Evolutionary conservation across 1,139 yeast species (phyloP), one percentile per base, ranked within the genome.

Genomic region (Hanseniaspora gamundiae): DNA sequence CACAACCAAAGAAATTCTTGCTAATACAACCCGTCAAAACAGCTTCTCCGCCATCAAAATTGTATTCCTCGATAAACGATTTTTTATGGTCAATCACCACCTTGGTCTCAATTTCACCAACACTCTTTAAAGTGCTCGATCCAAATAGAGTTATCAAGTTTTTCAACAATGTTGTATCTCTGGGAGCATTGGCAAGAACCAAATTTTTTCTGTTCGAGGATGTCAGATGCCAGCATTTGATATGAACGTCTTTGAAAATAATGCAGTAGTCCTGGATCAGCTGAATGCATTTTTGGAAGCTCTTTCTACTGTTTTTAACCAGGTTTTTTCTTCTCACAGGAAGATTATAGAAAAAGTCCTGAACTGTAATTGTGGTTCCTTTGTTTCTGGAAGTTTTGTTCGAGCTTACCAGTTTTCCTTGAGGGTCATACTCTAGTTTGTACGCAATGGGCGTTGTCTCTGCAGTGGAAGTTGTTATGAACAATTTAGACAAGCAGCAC

Each of bases 281-380:
- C 0, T 65, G 60, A 2, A 88, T 54, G 17, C 86, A 70, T 53
- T 78, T 82, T 42, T 76, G 68, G 60, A 80, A 86, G 56, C 88
- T 96, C 47, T 78, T 70, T 55, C 77, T 84, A 35, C 68, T 58
- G 52, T 82, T 81, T 58, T 78, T 83, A 19, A 68, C 69, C 45
- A 88, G 72, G 50, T 84, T 88, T 55, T 80, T 80, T 43, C 71
- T 66, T 51, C 95, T 65, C 2, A 85, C 94, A 0, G 95, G 94
- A 45, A 85, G 60, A 45, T 66, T 69, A n/a, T 68, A 61, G 54
- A 85, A 85, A 11, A 85, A 51, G 29, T 75, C 69, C 1, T 69
- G 55, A 6, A 84, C 64, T 1, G 52, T 52, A 0, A 81, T 67
- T 0, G 72, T 64, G 0, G 93, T 82, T 1, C 95, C 94, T 40